Percentiles rank a stretch among this genome's conserved stretches.
Conservation (phyloP, 129 eudicot genomes). For the Chrysanthemum seticuspe region DNA sequence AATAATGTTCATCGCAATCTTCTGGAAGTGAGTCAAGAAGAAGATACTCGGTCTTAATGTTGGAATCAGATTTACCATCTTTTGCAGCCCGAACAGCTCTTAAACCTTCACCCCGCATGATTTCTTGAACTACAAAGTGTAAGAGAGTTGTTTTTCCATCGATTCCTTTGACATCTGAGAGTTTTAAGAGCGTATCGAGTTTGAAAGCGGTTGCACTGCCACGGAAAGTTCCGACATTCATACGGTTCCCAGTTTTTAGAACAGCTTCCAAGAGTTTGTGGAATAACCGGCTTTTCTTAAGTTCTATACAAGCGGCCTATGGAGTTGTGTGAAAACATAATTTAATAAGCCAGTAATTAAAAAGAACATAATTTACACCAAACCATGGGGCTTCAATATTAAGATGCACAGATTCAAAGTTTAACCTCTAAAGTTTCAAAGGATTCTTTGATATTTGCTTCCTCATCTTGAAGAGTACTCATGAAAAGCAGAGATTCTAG, state of each 20-base stretch:
- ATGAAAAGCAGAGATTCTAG: slow-evolving; percentile 47
- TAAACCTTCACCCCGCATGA: slow-evolving; percentile 56
- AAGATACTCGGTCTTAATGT: slow-evolving; percentile 36
- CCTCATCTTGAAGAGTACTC: slow-evolving; percentile 54
- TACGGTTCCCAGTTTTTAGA: slow-evolving; percentile 65
- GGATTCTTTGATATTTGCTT: slow-evolving; percentile 42
- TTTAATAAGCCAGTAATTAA: slow-evolving; percentile 1
- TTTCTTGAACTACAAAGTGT: slow-evolving; percentile 56
- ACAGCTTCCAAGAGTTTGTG: slow-evolving; percentile 63
- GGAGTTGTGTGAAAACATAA: slow-evolving; percentile 10
- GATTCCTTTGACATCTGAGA: slow-evolving; percentile 59
- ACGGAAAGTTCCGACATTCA: slow-evolving; percentile 65
- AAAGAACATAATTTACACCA: neutral
- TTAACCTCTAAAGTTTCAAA: slow-evolving; percentile 55
- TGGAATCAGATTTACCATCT: slow-evolving; percentile 29
- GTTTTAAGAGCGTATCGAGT: slow-evolving; percentile 57
- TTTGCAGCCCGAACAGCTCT: slow-evolving; percentile 39
- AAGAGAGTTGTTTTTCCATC: slow-evolving; percentile 63
- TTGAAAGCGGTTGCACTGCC: slow-evolving; percentile 68
- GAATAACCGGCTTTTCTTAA: slow-evolving; percentile 48
- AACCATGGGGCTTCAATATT: neutral
- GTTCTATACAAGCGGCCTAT: slow-evolving; percentile 60
- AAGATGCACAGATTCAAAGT: slow-evolving; percentile 16
- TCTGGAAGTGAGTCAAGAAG: slow-evolving; percentile 36
- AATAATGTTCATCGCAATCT: slow-evolving; percentile 36